Conservation (phyloP, 192 early-diverging fungal genomes). For the Backusella sp. region DNA sequence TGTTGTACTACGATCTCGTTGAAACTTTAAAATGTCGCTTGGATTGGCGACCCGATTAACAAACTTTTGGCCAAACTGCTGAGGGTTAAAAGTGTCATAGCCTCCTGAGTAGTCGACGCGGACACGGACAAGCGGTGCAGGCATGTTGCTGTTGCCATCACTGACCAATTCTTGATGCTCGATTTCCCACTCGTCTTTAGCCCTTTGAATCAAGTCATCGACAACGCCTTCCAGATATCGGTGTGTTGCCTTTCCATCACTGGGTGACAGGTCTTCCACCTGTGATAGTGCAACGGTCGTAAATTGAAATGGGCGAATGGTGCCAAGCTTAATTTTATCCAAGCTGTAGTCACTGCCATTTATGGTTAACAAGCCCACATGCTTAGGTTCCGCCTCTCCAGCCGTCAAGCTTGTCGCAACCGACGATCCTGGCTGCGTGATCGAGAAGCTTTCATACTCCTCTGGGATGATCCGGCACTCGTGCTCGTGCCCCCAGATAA, state of each 20-base stretch:
- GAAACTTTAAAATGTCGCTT: conserved; percentile 83
- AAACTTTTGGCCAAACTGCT: conserved; percentile 82
- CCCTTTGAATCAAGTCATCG: conserved; percentile 62
- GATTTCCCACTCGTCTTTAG: conserved; percentile 58
- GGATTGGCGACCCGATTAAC: conserved; percentile 84
- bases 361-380: conserved; percentile 61
- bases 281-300: conserved; percentile 62
- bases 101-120: conserved; percentile 89
- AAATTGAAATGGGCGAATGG: conserved; percentile 88
- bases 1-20: conserved; percentile 47
- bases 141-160: conserved; percentile 40
- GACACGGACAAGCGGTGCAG: conserved; percentile 75
- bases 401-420: conserved; percentile 86
- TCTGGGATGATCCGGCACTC: conserved; percentile 85
- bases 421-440: conserved; percentile 92
- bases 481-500: conserved; percentile 98
- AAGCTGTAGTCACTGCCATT: conserved; percentile 63
- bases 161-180: not conserved
- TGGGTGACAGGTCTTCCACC: conserved; percentile 44
- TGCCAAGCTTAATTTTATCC: conserved; percentile 71
- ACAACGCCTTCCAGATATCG: conserved; percentile 58
- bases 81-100: conserved; percentile 80
- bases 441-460: conserved; percentile 68
- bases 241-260: conserved; percentile 53
- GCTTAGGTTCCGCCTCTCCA: conserved; percentile 78